A percentile compares a stretch with the other conserved stretches of the same genome.
Conservation (phyloP, 768 basidiomycete genomes). For the Lentinula sp. region DNA sequence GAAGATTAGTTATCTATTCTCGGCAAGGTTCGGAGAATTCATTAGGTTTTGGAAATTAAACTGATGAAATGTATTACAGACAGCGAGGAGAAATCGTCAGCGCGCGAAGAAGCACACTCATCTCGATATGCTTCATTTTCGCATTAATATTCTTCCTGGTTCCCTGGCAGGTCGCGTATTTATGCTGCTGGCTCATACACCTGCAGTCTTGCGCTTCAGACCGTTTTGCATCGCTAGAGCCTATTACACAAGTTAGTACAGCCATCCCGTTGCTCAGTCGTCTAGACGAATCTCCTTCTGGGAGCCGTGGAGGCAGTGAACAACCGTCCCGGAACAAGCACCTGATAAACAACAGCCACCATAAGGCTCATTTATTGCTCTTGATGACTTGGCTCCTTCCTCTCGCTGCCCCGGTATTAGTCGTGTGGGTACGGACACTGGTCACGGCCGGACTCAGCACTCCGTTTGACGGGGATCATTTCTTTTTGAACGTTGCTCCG, state of each 20-base stretch:
- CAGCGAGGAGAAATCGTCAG: conserved; percentile 26
- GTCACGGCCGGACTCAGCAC: conserved; percentile 72
- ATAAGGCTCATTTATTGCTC: conserved; percentile 59
- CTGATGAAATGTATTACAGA: conserved; percentile 11
- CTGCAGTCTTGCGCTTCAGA: conserved; percentile 52
- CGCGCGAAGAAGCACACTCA: conserved; percentile 39
- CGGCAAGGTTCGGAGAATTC: conserved; percentile 27
- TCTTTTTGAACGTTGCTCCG: conserved; percentile 57
- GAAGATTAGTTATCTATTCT: conserved; percentile 22
- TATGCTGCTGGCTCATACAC: conserved; percentile 80
- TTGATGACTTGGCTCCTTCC: conserved; percentile 82
- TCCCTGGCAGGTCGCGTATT: conserved; percentile 91
- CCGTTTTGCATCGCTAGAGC: background rate
- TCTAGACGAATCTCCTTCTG: conserved; percentile 9
- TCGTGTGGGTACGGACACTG: conserved; percentile 87
- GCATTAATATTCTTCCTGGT: conserved; percentile 65
- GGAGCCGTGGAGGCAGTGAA: background rate
- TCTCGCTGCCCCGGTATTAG: conserved; percentile 67
- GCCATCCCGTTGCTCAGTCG: conserved; percentile 16
- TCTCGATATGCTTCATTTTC: conserved; percentile 58
- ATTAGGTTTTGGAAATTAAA: background rate
- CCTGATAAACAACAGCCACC: conserved; percentile 28
- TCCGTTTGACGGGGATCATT: conserved; percentile 80
- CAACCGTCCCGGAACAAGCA: background rate
- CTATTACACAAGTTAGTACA: background rate